phyloP scores from a whole-genome alignment of 2,329 filamentous ascomycete species.

The Alternaria arborescens region DNA sequence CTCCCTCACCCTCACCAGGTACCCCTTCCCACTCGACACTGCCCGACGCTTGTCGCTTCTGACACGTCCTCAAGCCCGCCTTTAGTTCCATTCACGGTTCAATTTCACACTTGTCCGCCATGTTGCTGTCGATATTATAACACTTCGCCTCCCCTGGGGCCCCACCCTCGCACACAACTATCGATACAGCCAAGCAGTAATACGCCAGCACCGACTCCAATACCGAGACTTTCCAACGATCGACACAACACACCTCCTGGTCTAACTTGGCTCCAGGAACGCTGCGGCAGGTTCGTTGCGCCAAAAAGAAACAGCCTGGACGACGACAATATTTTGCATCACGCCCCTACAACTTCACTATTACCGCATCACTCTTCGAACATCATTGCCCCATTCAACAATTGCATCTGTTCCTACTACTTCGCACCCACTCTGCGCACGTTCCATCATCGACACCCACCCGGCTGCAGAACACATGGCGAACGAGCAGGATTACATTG shows the following conservation, averaged over 20 bases:
- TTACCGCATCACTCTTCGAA: constrained; percentile 1
- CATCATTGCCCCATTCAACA: neutral
- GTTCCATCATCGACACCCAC: neutral
- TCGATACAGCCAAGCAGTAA: constrained; percentile 20
- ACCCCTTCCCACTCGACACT: constrained; percentile 37
- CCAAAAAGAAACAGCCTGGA: neutral
- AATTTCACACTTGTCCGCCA: constrained; percentile 38
- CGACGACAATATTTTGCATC: neutral
- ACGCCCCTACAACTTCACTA: neutral
- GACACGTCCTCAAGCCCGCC: constrained; percentile 31
- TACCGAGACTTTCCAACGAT: constrained; percentile 10
- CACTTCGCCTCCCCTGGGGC: constrained; percentile 47
- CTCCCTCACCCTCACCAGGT: constrained; percentile 45
- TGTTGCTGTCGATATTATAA: constrained; percentile 51
- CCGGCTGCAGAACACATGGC: constrained; percentile 38
- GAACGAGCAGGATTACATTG: constrained; percentile 43
- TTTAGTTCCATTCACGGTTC: constrained; percentile 41
- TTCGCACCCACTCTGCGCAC: neutral
- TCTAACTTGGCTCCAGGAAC: constrained; percentile 8
- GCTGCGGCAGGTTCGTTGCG: neutral
- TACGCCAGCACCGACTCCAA: constrained; percentile 13
- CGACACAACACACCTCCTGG: constrained; percentile 15
- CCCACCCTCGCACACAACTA: constrained; percentile 30
- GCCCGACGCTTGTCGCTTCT: constrained; percentile 29
- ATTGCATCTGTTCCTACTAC: constrained; percentile 2